Evolutionary conservation across 768 basidiomycete species (phyloP).

Genomic region (Collybia nuda): DNA sequence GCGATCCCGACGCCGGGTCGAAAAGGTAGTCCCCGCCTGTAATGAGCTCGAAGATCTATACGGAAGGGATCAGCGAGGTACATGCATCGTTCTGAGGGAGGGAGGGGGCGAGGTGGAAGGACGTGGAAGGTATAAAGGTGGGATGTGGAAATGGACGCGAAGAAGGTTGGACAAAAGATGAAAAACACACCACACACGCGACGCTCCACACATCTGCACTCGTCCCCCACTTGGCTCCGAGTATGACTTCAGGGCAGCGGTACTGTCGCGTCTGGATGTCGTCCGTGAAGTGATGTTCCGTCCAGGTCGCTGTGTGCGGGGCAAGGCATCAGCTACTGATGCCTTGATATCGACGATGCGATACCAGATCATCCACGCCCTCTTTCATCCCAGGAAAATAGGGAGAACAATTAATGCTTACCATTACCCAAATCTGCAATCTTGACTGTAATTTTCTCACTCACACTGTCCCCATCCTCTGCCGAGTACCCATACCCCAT

Average conservation of each 20-base stretch:
- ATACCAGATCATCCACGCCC: too few relatives aligned
- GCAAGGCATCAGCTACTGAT: background rate
- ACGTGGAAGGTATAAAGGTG: background rate
- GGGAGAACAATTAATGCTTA: conserved; percentile 29
- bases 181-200: conserved; percentile 77
- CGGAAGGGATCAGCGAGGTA: background rate
- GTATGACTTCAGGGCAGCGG: conserved; percentile 94
- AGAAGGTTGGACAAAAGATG: conserved; percentile 1
- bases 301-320: conserved; percentile 66
- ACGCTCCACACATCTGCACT: conserved; percentile 98
- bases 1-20: conserved; percentile 91
- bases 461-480: conserved; percentile 25
- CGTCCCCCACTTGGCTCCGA: conserved; percentile 94
- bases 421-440: conserved; percentile 98
- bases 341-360: too few relatives aligned
- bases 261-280: conserved; percentile 98
- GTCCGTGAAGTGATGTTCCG: conserved; percentile 96
- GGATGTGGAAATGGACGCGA: background rate
- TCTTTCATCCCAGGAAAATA: background rate
- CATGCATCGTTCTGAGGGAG: background rate
- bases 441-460: conserved; percentile 91
- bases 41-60: conserved; percentile 89
- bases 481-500: conserved; percentile 13
- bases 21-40: conserved; percentile 98
- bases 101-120: background rate